Conservation (phyloP, 2,329 filamentous ascomycete genomes). For the Periconia sp. region DNA sequence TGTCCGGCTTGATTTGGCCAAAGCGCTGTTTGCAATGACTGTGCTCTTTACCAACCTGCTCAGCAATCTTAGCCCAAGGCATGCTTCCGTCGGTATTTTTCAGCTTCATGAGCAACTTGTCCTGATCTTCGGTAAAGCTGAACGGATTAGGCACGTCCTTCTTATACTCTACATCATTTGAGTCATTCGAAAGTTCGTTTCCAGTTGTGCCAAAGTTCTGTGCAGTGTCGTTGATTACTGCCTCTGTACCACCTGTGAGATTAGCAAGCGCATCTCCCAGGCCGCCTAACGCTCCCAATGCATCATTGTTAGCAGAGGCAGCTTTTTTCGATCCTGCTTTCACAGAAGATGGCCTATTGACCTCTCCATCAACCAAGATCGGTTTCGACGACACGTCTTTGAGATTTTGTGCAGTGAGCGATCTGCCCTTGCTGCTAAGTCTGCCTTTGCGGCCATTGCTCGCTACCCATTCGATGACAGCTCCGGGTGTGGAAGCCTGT, state of each 20-base stretch:
- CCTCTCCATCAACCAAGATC: slow-evolving; percentile 3
- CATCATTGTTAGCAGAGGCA: no score
- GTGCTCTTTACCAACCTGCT: slow-evolving; percentile 32
- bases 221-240: background rate
- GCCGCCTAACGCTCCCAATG: no score
- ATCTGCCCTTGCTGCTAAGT: slow-evolving; percentile 23
- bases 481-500: slow-evolving; percentile 30
- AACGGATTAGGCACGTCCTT: slow-evolving; percentile 5
- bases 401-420: no score
- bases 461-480: slow-evolving; percentile 37
- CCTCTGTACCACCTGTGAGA: background rate
- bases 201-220: no score
- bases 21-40: slow-evolving; percentile 31
- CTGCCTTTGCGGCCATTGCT: slow-evolving; percentile 40
- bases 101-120: slow-evolving; percentile 47
- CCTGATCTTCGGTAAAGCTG: slow-evolving; percentile 47
- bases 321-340: no score
- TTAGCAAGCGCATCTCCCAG: no score
- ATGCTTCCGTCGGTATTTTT: slow-evolving; percentile 31
- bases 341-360: no score
- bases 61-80: slow-evolving; percentile 38
- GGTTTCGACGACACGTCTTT: slow-evolving; percentile 12
- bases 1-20: slow-evolving; percentile 43
- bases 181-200: background rate
- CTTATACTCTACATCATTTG: slow-evolving; percentile 2